These are phyloP conservation scores for Miamiensis avidus DNA, from an alignment of 169 alveolate genomes.

Conservation along the genomic window DNA sequence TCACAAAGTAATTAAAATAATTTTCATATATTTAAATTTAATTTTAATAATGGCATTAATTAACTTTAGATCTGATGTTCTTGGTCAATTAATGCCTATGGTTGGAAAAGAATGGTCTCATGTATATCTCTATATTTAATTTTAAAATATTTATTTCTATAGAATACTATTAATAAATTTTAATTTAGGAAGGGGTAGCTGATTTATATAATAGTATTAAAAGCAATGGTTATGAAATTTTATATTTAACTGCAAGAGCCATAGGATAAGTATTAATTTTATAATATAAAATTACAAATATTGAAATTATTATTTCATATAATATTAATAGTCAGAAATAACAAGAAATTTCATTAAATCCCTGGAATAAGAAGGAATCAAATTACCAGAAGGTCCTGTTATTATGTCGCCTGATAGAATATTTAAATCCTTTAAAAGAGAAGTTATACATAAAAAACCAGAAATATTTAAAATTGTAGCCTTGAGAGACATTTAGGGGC, in stretches of 20 bases:
- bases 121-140: slow-evolving; percentile 1
- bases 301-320: not conserved
- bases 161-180: not conserved
- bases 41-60: not conserved
- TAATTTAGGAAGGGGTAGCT: slow-evolving; percentile 86
- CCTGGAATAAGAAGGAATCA: slow-evolving; percentile 5
- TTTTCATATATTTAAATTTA: too few relatives aligned
- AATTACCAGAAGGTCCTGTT: slow-evolving; percentile 94
- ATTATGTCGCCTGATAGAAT: slow-evolving; percentile 97
- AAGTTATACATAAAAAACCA: slow-evolving; percentile 95
- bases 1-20: slow-evolving; percentile 81
- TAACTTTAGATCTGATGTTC: slow-evolving; percentile 88
- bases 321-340: slow-evolving; percentile 1
- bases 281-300: not conserved
- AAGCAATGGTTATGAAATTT: slow-evolving; percentile 93
- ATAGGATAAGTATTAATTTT: slow-evolving; percentile 90
- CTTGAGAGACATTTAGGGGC: slow-evolving; percentile 91
- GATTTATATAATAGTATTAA: slow-evolving; percentile 90
- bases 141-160: too few relatives aligned
- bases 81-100: slow-evolving; percentile 97
- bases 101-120: slow-evolving; percentile 98
- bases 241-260: slow-evolving; percentile 98
- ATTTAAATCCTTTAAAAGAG: slow-evolving; percentile 94
- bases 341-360: slow-evolving; percentile 17
- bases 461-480: slow-evolving; percentile 95